phyloP scores from a whole-genome alignment of 345 rosid genomes.

The Pugionium dolabratum region DNA sequence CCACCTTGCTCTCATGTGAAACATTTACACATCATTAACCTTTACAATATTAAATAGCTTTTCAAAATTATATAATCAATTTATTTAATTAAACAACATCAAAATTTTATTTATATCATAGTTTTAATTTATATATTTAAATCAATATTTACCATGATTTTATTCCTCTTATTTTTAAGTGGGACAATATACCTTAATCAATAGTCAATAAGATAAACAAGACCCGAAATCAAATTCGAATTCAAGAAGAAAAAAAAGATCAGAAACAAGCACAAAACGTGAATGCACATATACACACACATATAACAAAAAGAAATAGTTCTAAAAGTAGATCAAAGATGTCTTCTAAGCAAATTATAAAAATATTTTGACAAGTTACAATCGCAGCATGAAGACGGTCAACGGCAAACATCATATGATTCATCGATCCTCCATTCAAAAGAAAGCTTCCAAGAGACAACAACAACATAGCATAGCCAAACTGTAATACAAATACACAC shows the following conservation, averaged over 20 bases:
- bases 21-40: too few species aligned
- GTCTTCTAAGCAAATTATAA: background rate
- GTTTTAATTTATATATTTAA: too few species aligned
- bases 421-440: conserved; percentile 41
- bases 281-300: conserved; percentile 21
- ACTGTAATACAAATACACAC: conserved; percentile 44
- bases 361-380: background rate
- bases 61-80: too few species aligned
- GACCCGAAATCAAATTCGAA: conserved; percentile 13
- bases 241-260: background rate
- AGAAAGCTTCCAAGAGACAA: conserved; percentile 63
- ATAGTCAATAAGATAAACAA: conserved; percentile 2
- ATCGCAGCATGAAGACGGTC: conserved; percentile 15
- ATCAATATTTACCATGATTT: too few species aligned
- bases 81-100: too few species aligned
- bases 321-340: conserved; percentile 19
- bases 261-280: conserved; percentile 17
- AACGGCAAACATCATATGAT: conserved; percentile 25
- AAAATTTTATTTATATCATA: too few species aligned
- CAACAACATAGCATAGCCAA: conserved; percentile 69
- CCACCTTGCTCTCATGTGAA: too few species aligned
- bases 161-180: too few species aligned
- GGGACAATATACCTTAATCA: background rate
- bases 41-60: too few species aligned
- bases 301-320: conserved; percentile 15